These are phyloP conservation scores for Butyriboletus loyo DNA, from an alignment of 768 basidiomycete genomes.

Conservation along the genomic window DNA sequence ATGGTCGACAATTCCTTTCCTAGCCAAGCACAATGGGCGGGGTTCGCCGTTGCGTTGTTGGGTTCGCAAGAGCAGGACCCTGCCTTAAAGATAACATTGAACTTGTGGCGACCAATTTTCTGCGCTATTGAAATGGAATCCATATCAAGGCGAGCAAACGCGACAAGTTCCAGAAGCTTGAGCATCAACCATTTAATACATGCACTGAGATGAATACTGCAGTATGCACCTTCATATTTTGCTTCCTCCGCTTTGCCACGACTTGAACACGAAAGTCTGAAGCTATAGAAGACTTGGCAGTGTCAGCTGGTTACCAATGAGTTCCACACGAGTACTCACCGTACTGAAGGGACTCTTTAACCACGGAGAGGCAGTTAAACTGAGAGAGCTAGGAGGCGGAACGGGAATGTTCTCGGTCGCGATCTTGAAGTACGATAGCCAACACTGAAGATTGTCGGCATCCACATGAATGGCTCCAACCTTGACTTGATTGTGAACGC, in stretches of 20 bases:
- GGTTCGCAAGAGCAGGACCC: constrained; percentile 41
- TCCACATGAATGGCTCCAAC: constrained; percentile 47
- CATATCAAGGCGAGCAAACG: constrained; percentile 41
- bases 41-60: constrained; percentile 44
- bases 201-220: background rate
- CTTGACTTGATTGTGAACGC: constrained; percentile 44
- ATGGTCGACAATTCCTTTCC: constrained; percentile 40
- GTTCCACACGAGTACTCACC: constrained; percentile 13
- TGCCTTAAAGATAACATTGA: constrained; percentile 43
- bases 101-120: constrained; percentile 34
- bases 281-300: constrained; percentile 14
- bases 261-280: constrained; percentile 14
- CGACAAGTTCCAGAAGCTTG: constrained; percentile 33
- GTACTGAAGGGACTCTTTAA: constrained; percentile 25
- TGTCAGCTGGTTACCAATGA: constrained; percentile 3
- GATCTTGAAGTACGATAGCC: constrained; percentile 11
- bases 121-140: constrained; percentile 46
- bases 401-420: constrained; percentile 1
- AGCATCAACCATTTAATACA: constrained; percentile 1
- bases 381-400: constrained; percentile 2
- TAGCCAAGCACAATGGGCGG: constrained; percentile 51
- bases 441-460: constrained; percentile 37
- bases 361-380: constrained; percentile 21
- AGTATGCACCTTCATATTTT: constrained; percentile 15
- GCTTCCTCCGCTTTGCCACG: constrained; percentile 17